phyloP scores from a whole-genome alignment of 306 rosid genomes.

The Dalbergia oliveri region DNA sequence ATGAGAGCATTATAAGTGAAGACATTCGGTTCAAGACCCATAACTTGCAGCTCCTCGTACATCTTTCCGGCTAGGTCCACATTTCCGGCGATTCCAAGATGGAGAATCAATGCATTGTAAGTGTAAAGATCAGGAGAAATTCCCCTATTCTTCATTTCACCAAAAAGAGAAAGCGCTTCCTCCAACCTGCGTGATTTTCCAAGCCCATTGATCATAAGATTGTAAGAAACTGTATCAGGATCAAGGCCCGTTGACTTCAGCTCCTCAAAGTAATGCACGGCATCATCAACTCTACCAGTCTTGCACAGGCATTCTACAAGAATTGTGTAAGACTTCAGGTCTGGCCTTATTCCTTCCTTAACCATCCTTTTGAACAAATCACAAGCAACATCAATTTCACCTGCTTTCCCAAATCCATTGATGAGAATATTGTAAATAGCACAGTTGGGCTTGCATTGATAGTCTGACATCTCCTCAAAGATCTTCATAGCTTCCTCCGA shows the following conservation, averaged over 20 bases:
- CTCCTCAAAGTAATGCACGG: conserved; percentile 76
- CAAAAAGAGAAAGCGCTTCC: conserved; percentile 75
- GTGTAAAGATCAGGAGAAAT: conserved; percentile 85
- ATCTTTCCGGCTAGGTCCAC: conserved; percentile 76
- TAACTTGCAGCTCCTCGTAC: conserved; percentile 76
- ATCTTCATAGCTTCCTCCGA: conserved; percentile 78
- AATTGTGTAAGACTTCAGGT: conserved; percentile 85
- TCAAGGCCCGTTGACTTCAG: conserved; percentile 81
- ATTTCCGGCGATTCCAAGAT: conserved; percentile 88
- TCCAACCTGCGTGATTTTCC: conserved; percentile 75
- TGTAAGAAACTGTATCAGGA: conserved; percentile 79
- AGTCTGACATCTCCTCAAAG: conserved; percentile 84
- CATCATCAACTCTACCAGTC: conserved; percentile 81
- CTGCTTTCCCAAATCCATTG: conserved; percentile 89
- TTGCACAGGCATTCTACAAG: conserved; percentile 82
- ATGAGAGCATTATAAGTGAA: conserved; percentile 96
- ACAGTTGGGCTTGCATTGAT: conserved; percentile 81
- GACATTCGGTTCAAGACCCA: conserved; percentile 89
- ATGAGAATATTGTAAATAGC: conserved; percentile 87
- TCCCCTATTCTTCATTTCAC: conserved; percentile 79
- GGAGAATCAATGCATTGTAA: conserved; percentile 78
- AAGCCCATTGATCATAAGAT: conserved; percentile 82
- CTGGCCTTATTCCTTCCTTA: conserved; percentile 89
- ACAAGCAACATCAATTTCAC: conserved; percentile 70
- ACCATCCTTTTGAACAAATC: conserved; percentile 78